Conservation (phyloP, 2,329 filamentous ascomycete genomes). For the Talaromyces sp. region DNA sequence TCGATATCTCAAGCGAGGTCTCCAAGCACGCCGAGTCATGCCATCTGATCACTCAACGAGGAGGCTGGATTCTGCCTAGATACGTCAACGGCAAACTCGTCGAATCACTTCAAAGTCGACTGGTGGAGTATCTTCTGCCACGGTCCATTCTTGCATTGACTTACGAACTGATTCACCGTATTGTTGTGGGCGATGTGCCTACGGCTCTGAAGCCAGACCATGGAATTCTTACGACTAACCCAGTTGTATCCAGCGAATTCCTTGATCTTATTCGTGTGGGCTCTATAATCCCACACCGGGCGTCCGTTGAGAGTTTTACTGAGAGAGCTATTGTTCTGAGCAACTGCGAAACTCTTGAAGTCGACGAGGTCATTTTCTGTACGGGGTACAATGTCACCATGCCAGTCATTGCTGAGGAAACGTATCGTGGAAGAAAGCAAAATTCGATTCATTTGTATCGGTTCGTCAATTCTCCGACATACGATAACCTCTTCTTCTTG, state of each 20-base stretch:
- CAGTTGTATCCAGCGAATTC: slow-evolving; percentile 34
- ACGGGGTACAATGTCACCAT: slow-evolving; percentile 31
- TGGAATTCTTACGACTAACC: slow-evolving; percentile 34
- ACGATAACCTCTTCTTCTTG: slow-evolving; percentile 35
- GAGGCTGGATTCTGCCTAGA: slow-evolving; percentile 40
- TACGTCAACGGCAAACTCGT: slow-evolving; percentile 37
- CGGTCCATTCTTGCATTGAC: slow-evolving; percentile 27
- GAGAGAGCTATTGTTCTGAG: slow-evolving; percentile 29
- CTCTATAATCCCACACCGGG: slow-evolving; percentile 33
- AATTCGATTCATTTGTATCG: slow-evolving; percentile 34
- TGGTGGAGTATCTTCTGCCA: slow-evolving; percentile 22
- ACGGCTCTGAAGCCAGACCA: slow-evolving; percentile 34
- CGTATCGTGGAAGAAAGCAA: slow-evolving; percentile 20
- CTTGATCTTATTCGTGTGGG: slow-evolving; percentile 34
- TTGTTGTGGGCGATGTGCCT: slow-evolving; percentile 33
- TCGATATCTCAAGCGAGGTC: slow-evolving; percentile 42
- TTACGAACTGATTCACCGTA: slow-evolving; percentile 31
- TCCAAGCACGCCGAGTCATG: slow-evolving; percentile 33
- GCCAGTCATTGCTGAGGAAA: slow-evolving; percentile 22
- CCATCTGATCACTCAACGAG: slow-evolving; percentile 38
- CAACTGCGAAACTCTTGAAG: slow-evolving; percentile 29
- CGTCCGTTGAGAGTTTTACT: slow-evolving; percentile 30
- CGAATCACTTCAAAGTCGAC: slow-evolving; percentile 38
- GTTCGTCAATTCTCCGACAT: slow-evolving; percentile 29
- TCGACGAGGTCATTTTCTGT: slow-evolving; percentile 34